Evolutionary conservation across 176 grass and related monocot species (phyloP).

Genomic region (Echinochloa phyllopogon): DNA sequence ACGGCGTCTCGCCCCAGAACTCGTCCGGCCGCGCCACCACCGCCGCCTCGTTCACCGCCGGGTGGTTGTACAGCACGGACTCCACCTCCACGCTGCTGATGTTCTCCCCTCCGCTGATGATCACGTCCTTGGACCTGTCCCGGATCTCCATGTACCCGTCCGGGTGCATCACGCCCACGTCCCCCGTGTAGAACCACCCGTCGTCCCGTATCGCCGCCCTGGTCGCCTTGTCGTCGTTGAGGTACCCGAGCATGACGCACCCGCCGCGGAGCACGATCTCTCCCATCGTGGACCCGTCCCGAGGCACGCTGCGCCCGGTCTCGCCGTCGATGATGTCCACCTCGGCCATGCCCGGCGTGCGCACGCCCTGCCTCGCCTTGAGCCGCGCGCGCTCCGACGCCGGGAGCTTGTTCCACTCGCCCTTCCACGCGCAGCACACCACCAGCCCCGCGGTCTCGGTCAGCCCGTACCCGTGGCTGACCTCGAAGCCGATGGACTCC

Average conservation of each 20-base stretch:
- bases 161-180: slow-evolving; percentile 81
- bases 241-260: slow-evolving; percentile 69
- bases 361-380: slow-evolving; percentile 76
- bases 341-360: slow-evolving; percentile 51
- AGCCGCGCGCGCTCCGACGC: slow-evolving; percentile 67
- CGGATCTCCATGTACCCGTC: slow-evolving; percentile 90
- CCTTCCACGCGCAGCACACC: slow-evolving; percentile 81
- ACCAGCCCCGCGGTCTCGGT: slow-evolving; percentile 68
- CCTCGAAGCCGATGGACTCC: slow-evolving; percentile 70
- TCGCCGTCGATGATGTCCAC: slow-evolving; percentile 60
- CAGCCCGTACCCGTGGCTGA: slow-evolving; percentile 86
- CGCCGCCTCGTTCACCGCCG: slow-evolving; percentile 74
- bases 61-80: slow-evolving; percentile 75
- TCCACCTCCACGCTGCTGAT: slow-evolving; percentile 98
- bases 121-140: slow-evolving; percentile 89
- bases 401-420: slow-evolving; percentile 65
- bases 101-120: slow-evolving; percentile 96
- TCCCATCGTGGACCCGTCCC: slow-evolving; percentile 64
- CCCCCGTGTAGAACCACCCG: slow-evolving; percentile 91
- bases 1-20: slow-evolving; percentile 90
- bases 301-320: slow-evolving; percentile 52
- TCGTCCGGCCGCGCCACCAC: slow-evolving; percentile 83
- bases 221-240: slow-evolving; percentile 57
- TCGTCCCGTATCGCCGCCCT: slow-evolving; percentile 46
- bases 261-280: slow-evolving; percentile 80